These are phyloP conservation scores for Arthroderma sp. DNA, from an alignment of 2,329 filamentous ascomycete species.

Conservation along the genomic window DNA sequence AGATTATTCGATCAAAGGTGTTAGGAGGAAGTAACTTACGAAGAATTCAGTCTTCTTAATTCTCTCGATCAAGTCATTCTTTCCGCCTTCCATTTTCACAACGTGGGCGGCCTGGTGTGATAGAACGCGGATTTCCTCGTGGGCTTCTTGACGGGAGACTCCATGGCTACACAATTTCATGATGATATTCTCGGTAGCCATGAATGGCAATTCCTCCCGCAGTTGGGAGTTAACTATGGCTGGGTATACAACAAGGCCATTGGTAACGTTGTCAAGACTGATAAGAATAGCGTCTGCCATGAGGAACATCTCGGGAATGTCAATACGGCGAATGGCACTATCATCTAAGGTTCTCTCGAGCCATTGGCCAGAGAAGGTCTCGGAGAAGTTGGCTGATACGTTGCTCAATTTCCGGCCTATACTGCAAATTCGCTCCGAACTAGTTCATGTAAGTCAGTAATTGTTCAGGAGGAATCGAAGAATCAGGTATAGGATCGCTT, in stretches of 20 bases:
- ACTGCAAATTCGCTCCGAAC: constrained; percentile 48
- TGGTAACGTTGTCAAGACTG: constrained; percentile 54
- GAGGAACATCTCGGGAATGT: constrained; percentile 55
- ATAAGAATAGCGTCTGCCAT: constrained; percentile 57
- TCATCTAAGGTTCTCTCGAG: constrained; percentile 71
- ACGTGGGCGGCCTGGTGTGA: constrained; percentile 61
- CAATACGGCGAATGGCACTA: constrained; percentile 38
- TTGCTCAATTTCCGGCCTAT: constrained; percentile 46
- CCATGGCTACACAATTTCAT: constrained; percentile 66
- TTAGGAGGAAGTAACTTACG: constrained; percentile 30
- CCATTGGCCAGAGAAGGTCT: constrained; percentile 63
- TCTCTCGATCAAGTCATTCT: constrained; percentile 70
- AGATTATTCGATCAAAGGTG: constrained; percentile 12
- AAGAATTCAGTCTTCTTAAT: constrained; percentile 67
- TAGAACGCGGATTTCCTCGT: constrained; percentile 77
- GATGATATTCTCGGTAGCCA: constrained; percentile 61
- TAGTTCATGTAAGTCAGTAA: not conserved
- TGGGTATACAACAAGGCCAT: constrained; percentile 68
- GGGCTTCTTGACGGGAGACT: constrained; percentile 63
- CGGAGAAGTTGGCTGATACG: constrained; percentile 44
- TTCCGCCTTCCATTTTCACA: constrained; percentile 59
- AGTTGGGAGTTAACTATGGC: constrained; percentile 56
- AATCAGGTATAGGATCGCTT: not conserved
- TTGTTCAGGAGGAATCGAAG: not conserved
- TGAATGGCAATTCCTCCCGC: constrained; percentile 72